Evolutionary conservation across 345 rosid genomes (phyloP).

Genomic region (Hibiscus syriacus): DNA sequence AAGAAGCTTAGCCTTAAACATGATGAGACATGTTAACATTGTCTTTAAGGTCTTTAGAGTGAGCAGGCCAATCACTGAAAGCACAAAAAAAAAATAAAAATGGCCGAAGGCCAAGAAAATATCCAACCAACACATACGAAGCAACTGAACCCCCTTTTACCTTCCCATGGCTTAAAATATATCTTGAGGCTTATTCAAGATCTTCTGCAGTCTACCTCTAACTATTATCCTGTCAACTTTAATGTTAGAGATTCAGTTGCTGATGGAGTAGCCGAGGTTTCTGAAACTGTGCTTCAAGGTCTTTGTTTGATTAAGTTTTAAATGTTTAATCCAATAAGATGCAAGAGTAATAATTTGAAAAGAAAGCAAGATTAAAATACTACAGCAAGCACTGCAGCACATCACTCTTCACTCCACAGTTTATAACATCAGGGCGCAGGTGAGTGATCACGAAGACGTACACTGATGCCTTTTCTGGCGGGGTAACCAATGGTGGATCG

Average conservation of each 20-base stretch:
- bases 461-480: slow-evolving; percentile 82
- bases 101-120: not conserved
- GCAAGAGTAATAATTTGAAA: not conserved
- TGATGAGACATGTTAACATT: not conserved
- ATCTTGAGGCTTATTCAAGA: not conserved
- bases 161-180: not conserved
- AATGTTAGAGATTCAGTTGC: no score
- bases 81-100: not conserved
- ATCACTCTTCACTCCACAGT: not conserved
- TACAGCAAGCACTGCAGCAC: not conserved
- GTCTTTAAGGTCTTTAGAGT: not conserved
- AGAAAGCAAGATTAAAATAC: not conserved
- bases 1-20: not conserved
- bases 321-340: not conserved
- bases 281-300: not conserved
- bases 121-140: not conserved
- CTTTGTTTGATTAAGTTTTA: not conserved
- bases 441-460: slow-evolving; percentile 22
- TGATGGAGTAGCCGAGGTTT: not conserved
- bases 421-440: not conserved
- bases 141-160: not conserved
- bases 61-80: not conserved
- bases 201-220: not conserved
- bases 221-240: not conserved
- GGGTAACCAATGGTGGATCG: slow-evolving; percentile 68